A percentile compares a stretch with the other conserved stretches of the same genome.
Evolutionary conservation across 75 land plant species (phyloP).

Genomic region (Chamaecyparis obtusa): DNA sequence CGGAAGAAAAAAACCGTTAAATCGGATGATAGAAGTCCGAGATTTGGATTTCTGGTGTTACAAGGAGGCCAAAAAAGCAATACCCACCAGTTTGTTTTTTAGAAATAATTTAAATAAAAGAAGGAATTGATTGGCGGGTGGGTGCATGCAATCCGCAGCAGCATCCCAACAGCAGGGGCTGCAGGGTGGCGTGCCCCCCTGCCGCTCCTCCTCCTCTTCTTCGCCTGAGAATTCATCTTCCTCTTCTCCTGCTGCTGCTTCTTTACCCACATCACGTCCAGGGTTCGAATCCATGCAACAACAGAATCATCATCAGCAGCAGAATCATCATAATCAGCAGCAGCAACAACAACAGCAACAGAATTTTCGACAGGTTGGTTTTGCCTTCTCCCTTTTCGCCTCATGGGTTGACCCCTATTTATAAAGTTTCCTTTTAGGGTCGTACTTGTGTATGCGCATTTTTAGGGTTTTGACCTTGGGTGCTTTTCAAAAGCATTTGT

Average conservation of each 20-base stretch:
- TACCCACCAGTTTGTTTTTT: background rate
- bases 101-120: background rate
- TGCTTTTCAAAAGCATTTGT: background rate
- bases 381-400: background rate
- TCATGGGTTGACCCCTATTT: background rate
- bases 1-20: conserved; percentile 4
- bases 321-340: background rate
- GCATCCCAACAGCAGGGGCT: conserved; percentile 15
- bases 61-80: background rate
- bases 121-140: background rate
- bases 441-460: background rate
- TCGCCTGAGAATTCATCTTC: conserved; percentile 19
- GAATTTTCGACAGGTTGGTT: conserved; percentile 6
- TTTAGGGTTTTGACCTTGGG: background rate
- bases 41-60: background rate
- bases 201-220: conserved; percentile 16
- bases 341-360: background rate
- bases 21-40: conserved; percentile 1
- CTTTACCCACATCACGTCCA: conserved; percentile 15
- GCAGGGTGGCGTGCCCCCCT: conserved; percentile 5
- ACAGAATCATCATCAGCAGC: conserved; percentile 29
- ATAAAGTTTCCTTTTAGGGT: background rate
- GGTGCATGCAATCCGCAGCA: conserved; percentile 13
- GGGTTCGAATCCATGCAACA: conserved; percentile 51
- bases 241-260: conserved; percentile 27